A percentile compares a stretch with the other conserved stretches of the same genome.
Conservation (phyloP, 306 rosid species). For the Mimosa bimucronata region DNA sequence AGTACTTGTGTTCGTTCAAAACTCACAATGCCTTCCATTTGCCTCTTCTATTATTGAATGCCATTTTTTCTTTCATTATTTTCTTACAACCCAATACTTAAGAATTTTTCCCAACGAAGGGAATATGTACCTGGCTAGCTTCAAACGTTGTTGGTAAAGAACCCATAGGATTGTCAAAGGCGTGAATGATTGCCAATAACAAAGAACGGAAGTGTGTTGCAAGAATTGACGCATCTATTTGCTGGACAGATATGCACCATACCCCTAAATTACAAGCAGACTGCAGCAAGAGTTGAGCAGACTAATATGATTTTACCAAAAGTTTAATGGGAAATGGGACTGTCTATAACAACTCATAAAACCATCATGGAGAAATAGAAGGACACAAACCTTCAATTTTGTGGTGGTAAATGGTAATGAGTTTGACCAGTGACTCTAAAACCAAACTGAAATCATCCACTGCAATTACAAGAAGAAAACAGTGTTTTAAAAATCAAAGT, state of each 20-base stretch:
- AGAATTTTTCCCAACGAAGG: background rate
- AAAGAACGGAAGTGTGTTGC: slow-evolving; percentile 54
- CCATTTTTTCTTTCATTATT: background rate
- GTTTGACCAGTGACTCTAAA: slow-evolving; percentile 56
- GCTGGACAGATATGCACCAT: slow-evolving; percentile 88
- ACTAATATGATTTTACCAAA: slow-evolving; percentile 12
- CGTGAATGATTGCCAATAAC: slow-evolving; percentile 66
- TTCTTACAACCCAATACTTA: background rate
- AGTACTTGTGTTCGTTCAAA: background rate
- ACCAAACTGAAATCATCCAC: slow-evolving; percentile 63
- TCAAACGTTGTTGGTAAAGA: slow-evolving; percentile 88
- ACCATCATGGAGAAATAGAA: background rate
- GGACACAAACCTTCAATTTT: slow-evolving; percentile 58
- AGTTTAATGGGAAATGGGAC: background rate
- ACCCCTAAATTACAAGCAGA: slow-evolving; percentile 83
- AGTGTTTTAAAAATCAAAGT: slow-evolving; percentile 1
- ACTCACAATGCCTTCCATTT: background rate
- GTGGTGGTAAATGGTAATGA: slow-evolving; percentile 71
- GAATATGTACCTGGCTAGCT: slow-evolving; percentile 72
- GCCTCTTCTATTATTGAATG: background rate
- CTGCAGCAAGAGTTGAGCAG: slow-evolving; percentile 48
- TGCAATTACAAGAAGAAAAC: slow-evolving; percentile 37
- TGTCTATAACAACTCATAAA: background rate
- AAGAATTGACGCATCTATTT: slow-evolving; percentile 51
- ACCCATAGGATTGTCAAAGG: slow-evolving; percentile 84